Base-by-base conservation (phyloP, 148 eudicot genomes). In the Hydrangea macrophylla region DNA sequence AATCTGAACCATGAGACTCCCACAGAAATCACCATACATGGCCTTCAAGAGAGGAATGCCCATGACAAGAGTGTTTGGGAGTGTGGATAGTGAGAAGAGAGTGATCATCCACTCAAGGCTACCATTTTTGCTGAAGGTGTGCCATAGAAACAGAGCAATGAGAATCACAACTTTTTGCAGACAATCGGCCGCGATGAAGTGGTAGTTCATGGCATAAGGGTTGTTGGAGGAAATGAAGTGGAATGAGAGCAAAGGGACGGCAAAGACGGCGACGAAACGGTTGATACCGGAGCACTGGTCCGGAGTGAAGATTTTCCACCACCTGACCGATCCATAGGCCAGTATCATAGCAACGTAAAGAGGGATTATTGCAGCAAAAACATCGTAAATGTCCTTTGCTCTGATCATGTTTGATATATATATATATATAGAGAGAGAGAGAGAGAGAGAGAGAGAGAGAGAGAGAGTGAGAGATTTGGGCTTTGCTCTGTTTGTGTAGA, bases 241-340 rank as follows among this genome's bases (percentile, higher is more conserved):
- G 81, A 94, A 94, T 12, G 96, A 90, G 0, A 94, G 96, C 2
- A 94, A 73, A 0, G 99, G 99, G 5, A 94, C 97, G 0, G 97
- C 99, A 35, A 94, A 94, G 9, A 91, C 93, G 0, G 97, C 99
- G 0, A 94, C 99, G 20, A 94, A 94, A 0, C 97, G 93, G 79
- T 94, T 94, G 67, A 94, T 94, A 10, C 99, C 99, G 0, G 99
- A 88, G 81, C 99, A 94, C 48, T 94, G 99, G 51, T 91, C 97
- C 0, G 99, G 97, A 3, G 99, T 90, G 81, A 94, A 94, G 82
- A 91, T 94, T 74, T 86, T 87, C 99, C 99, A 94, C 99, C 99
- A 94, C 31, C 84, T 59, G 26, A 94, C 99, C 0, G 99, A 94
- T 0, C 97, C 99, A 59, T 94, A 94, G 50, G 99, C 99, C 57